Percentiles rank a stretch among this genome's conserved stretches.
phyloP scores from a whole-genome alignment of 805 yeast species.

The Naumovozyma baii region DNA sequence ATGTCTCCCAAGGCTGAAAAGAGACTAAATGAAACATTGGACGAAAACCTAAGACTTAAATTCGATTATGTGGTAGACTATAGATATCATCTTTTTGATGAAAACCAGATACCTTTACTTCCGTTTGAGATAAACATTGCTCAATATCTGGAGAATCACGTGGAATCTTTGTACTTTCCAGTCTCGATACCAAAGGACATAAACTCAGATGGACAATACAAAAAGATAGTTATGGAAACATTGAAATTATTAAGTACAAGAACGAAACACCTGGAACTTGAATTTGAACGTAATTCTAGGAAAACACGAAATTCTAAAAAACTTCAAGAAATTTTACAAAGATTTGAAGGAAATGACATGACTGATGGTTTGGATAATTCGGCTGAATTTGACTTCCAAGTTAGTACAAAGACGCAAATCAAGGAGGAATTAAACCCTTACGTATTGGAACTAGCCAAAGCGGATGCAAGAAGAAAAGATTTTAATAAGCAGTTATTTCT shows the following conservation, averaged over 20 bases:
- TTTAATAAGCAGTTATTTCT: conserved; percentile 13
- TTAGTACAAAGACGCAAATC: conserved; percentile 6
- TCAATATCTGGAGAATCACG: conserved; percentile 2
- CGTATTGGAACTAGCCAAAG: conserved; percentile 19
- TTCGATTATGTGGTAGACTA: conserved; percentile 25
- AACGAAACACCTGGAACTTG: conserved; percentile 2
- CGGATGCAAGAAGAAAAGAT: conserved; percentile 11
- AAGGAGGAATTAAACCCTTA: conserved; percentile 18
- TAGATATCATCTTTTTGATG: conserved; percentile 16
- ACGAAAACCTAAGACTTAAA: conserved; percentile 16
- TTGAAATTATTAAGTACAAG: conserved; percentile 13
- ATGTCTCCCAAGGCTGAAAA: conserved; percentile 9
- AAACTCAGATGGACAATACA: conserved; percentile 1
- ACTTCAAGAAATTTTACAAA: conserved; percentile 17
- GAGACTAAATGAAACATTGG: conserved; percentile 4
- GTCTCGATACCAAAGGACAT: not conserved
- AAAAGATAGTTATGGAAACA: conserved; percentile 7
- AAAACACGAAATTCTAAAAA: conserved; percentile 24
- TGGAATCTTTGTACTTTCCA: not conserved
- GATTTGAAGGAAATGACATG: conserved; percentile 9
- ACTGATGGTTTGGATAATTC: conserved; percentile 8
- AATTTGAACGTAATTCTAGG: conserved; percentile 7
- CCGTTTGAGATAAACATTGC: conserved; percentile 21
- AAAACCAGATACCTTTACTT: conserved; percentile 5
- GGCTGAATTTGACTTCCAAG: conserved; percentile 9